Base-by-base conservation (phyloP, 495 filamentous ascomycete species). In the Chaetomidium leptoderma region DNA sequence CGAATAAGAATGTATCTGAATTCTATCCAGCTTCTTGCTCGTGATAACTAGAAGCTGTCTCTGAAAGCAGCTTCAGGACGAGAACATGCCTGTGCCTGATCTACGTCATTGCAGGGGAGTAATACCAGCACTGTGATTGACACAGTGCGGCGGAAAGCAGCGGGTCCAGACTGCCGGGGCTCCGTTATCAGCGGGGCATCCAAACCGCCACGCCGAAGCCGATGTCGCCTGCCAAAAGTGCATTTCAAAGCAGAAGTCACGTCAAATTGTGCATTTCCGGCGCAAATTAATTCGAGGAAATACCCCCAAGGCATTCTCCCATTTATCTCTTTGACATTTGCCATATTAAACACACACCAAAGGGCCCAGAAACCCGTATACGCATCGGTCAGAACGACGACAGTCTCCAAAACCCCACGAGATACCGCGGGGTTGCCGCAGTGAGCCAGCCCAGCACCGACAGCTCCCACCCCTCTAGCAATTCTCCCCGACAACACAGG, bases 191-290 rank as follows among this genome's bases (percentile, higher is more conserved):
- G 52, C 39, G 53, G 52, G 44, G 50, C 46, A 48, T 49, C 6
- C 26, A 36, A 59, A 58, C 51, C 54, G 59, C 59, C 57, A 61
- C 64, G 39, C 16, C 2, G 11, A 19, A 46, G 63, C 68, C 68
- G 68, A 68, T 71, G 52, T 69, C 68, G 70, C 72, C 69, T 69
- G 51, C 13, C n/a, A 35, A 47, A 65, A 63, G 45, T 35, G 32
- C 60, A 72, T 75, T 75, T 75, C 71, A 74, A 74, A 74, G 70
- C 70, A 73, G 16, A n/a, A 61, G 53, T 51, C 52, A 53, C 47
- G n/a, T 36, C 30, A 52, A 45, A 42, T 50, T 51, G 58, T 53
- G 40, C 55, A 66, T 61, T 36, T 51, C 56, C 57, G 52, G 40
- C 24, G 30, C 19, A 26, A 19, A 21, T 13, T 37, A 19, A 9